These are phyloP conservation scores for Fusarium staphyleae DNA, from an alignment of 2,329 filamentous ascomycete species.

Conservation along the genomic window DNA sequence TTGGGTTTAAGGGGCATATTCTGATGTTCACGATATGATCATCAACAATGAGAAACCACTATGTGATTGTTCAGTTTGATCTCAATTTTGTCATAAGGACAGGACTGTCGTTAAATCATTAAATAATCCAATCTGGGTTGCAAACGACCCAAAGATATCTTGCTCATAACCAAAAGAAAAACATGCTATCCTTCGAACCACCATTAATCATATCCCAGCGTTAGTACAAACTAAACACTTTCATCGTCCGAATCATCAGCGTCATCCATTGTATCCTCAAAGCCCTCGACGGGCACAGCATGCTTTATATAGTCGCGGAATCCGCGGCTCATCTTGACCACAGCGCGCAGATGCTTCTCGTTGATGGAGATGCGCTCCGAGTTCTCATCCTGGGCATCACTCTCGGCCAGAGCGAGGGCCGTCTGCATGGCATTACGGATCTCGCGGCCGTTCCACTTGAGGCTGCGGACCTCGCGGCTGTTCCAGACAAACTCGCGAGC, in stretches of 20 bases:
- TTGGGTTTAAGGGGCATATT: too few species aligned
- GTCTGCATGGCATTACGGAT: constrained; percentile 56
- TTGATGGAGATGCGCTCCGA: constrained; percentile 41
- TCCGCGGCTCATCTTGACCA: constrained; percentile 47
- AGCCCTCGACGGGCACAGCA: constrained; percentile 30
- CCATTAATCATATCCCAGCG: too few species aligned
- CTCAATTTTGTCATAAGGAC: too few species aligned
- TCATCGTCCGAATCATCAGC: constrained; percentile 29
- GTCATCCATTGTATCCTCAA: constrained; percentile 28
- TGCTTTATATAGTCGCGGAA: constrained; percentile 45
- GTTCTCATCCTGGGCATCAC: constrained; percentile 48
- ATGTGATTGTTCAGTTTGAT: too few species aligned
- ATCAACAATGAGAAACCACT: too few species aligned
- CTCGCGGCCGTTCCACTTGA: constrained; percentile 54
- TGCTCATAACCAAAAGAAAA: too few species aligned
- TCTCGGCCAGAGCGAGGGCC: constrained; percentile 54
- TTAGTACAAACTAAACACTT: too few species aligned
- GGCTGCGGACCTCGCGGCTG: constrained; percentile 46
- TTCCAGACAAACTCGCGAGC: constrained; percentile 51
- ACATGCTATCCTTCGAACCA: too few species aligned
- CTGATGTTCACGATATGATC: too few species aligned
- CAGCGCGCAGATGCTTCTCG: constrained; percentile 46
- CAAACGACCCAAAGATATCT: too few species aligned
- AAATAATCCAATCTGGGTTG: too few species aligned
- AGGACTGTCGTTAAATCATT: too few species aligned